These are phyloP conservation scores for Alternaria tenuissima DNA, from an alignment of 2,329 filamentous ascomycete genomes.

Conservation along the genomic window DNA sequence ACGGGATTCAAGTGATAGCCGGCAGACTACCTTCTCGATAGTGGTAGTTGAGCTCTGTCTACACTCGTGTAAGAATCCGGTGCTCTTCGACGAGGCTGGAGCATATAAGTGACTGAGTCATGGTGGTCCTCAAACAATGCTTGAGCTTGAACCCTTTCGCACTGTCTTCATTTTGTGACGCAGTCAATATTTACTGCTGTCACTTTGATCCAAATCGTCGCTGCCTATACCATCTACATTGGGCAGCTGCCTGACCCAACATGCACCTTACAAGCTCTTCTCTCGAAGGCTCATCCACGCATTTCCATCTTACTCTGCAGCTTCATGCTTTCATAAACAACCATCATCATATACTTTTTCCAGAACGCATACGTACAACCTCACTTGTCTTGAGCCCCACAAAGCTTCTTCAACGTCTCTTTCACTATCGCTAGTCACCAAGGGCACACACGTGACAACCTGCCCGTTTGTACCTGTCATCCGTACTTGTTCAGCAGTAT, in stretches of 20 bases:
- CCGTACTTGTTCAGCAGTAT: neutral
- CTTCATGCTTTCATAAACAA: neutral
- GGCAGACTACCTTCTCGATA: neutral
- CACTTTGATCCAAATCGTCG: neutral
- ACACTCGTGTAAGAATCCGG: rapidly evolving
- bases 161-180: neutral
- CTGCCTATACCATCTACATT: neutral
- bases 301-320: neutral
- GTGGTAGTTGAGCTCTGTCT: too few species aligned
- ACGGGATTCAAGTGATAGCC: neutral
- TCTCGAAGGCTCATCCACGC: neutral
- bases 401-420: neutral
- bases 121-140: neutral
- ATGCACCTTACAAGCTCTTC: neutral
- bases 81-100: neutral
- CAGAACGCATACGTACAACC: neutral
- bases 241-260: neutral
- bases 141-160: neutral
- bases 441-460: constrained; percentile 5
- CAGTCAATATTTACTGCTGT: neutral
- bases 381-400: neutral
- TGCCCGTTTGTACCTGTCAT: constrained; percentile 11
- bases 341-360: neutral
- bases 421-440: constrained; percentile 2
- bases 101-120: neutral